A percentile compares a stretch with the other conserved stretches of the same genome.
Conservation (phyloP, 768 basidiomycete genomes). For the Nidularia pulvinata region DNA sequence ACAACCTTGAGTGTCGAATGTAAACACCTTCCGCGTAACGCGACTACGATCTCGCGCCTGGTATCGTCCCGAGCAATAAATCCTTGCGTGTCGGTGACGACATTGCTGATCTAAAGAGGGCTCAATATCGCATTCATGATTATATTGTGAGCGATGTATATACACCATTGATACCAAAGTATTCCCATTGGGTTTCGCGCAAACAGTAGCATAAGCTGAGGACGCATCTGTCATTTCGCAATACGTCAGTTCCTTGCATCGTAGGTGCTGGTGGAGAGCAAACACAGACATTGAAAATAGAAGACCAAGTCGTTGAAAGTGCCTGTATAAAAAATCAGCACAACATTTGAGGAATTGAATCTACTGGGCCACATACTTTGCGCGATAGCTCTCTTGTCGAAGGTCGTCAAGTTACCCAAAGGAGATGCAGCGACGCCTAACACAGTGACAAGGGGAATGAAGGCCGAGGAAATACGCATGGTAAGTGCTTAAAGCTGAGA, state of each 20-base stretch:
- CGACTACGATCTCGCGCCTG: constrained; percentile 35
- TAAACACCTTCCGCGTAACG: constrained; percentile 35
- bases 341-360: background rate
- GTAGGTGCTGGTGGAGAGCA: background rate
- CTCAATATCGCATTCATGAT: background rate
- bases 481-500: background rate
- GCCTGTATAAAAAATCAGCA: background rate
- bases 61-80: constrained; percentile 43
- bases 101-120: constrained; percentile 26
- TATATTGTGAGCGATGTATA: background rate
- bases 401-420: background rate
- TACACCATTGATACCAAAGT: constrained; percentile 10
- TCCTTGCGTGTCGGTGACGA: constrained; percentile 37
- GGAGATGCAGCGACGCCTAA: background rate
- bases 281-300: constrained; percentile 24
- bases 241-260: background rate
- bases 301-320: constrained; percentile 27
- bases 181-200: constrained; percentile 20
- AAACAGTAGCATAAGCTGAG: constrained; percentile 20
- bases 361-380: background rate
- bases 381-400: background rate
- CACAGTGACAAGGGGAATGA: background rate
- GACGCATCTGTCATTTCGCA: constrained; percentile 22
- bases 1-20: constrained; percentile 1
- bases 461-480: background rate